phyloP scores from a whole-genome alignment of 306 rosid species.

The Herpetospermum pedunculosum region DNA sequence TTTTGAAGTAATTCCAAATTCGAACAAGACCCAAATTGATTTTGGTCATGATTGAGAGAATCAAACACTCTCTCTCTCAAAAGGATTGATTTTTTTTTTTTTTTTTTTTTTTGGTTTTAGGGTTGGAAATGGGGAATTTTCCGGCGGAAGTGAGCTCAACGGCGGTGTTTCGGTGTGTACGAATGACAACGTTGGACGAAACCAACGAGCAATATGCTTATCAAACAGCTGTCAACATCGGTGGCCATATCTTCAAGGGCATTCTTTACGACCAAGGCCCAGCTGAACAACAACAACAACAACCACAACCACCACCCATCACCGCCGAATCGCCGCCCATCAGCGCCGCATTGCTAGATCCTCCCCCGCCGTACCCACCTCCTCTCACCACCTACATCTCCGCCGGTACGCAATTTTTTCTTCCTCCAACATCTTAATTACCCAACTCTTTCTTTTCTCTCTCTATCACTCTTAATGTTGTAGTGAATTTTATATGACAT shows the following conservation, averaged over 20 bases:
- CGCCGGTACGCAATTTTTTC: conserved; percentile 73
- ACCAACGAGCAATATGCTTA: conserved; percentile 44
- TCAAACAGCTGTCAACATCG: conserved; percentile 57
- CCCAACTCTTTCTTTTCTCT: not conserved
- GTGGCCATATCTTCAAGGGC: conserved; percentile 55
- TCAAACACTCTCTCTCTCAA: not conserved
- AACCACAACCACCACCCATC: not conserved
- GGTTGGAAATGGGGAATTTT: conserved; percentile 38
- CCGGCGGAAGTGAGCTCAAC: conserved; percentile 37
- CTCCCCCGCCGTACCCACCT: conserved; percentile 41
- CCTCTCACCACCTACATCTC: conserved; percentile 45
- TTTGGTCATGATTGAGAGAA: not conserved
- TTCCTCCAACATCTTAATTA: conserved; percentile 56
- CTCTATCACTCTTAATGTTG: not conserved
- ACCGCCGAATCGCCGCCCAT: conserved; percentile 13
- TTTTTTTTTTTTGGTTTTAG: conserved; percentile 8
- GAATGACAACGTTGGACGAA: conserved; percentile 42
- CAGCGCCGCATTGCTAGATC: conserved; percentile 29
- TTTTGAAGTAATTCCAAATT: not conserved
- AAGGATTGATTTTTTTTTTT: not conserved
- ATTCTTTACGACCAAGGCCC: conserved; percentile 56
- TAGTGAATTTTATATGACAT: not conserved
- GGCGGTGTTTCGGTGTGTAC: conserved; percentile 49
- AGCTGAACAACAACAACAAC: conserved; percentile 11
- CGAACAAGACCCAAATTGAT: not conserved